Percentiles rank a stretch among this genome's conserved stretches.
phyloP scores from a whole-genome alignment of 306 rosid genomes.

The Rosa multiflora region DNA sequence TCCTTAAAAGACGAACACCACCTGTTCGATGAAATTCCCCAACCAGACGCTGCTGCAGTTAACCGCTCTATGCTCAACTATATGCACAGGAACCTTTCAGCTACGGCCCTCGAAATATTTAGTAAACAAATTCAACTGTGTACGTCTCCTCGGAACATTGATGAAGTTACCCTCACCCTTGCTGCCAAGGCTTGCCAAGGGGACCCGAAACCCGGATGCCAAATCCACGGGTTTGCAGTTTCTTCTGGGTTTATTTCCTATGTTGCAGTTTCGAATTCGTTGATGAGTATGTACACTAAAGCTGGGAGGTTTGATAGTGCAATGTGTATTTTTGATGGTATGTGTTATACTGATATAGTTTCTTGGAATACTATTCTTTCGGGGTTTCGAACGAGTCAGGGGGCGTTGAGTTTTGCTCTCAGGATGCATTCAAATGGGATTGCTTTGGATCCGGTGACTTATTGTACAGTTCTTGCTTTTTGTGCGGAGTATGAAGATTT shows the following conservation, averaged over 20 bases:
- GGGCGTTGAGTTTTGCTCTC: slow-evolving; percentile 53
- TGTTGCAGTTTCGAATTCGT: slow-evolving; percentile 58
- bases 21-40: slow-evolving; percentile 48
- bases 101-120: slow-evolving; percentile 50
- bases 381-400: slow-evolving; percentile 57
- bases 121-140: slow-evolving; percentile 35
- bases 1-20: slow-evolving; percentile 44
- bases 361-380: slow-evolving; percentile 91
- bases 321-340: slow-evolving; percentile 48
- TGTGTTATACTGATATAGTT: slow-evolving; percentile 57
- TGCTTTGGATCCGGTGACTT: slow-evolving; percentile 65
- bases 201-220: slow-evolving; percentile 43
- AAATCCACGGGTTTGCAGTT: slow-evolving; percentile 54
- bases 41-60: slow-evolving; percentile 35
- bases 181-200: slow-evolving; percentile 79
- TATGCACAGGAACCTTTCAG: slow-evolving; percentile 43
- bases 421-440: slow-evolving; percentile 58
- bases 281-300: slow-evolving; percentile 80
- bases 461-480: slow-evolving; percentile 55
- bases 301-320: slow-evolving; percentile 48
- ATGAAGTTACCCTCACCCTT: slow-evolving; percentile 52
- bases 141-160: slow-evolving; percentile 26
- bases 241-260: slow-evolving; percentile 47
- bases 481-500: slow-evolving; percentile 51
- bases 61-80: slow-evolving; percentile 49